Evolutionary conservation across 495 filamentous ascomycete genomes (phyloP).

Genomic region (Talaromyces trachyspermus): DNA sequence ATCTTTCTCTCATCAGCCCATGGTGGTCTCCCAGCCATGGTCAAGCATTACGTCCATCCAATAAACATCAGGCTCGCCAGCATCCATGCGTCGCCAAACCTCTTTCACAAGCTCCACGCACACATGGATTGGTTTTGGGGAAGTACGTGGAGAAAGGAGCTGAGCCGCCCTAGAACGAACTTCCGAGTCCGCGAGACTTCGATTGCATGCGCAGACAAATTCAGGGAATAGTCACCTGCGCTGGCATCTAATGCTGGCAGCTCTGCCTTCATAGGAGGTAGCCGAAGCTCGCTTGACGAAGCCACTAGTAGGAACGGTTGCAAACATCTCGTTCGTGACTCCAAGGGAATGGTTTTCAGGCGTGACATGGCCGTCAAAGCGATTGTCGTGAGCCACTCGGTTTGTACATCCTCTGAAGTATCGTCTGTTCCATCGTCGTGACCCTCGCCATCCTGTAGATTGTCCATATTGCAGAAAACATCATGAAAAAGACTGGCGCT

Average conservation of each 20-base stretch:
- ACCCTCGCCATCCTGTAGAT: neutral
- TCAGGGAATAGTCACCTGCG: constrained; percentile 15
- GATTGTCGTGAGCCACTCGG: constrained; percentile 46
- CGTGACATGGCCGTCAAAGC: constrained; percentile 44
- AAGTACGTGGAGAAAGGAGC: constrained; percentile 38
- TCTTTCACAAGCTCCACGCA: constrained; percentile 42
- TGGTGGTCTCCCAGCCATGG: constrained; percentile 50
- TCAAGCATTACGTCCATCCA: constrained; percentile 56
- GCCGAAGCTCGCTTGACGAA: constrained; percentile 41
- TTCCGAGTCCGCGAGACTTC: constrained; percentile 38
- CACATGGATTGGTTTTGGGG: constrained; percentile 47
- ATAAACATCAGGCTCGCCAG: constrained; percentile 28
- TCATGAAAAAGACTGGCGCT: constrained; percentile 27
- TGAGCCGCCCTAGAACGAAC: constrained; percentile 41
- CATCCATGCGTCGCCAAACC: constrained; percentile 45
- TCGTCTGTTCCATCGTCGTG: neutral
- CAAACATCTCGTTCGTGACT: constrained; percentile 48
- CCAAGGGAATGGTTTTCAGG: constrained; percentile 42
- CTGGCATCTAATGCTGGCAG: constrained; percentile 13
- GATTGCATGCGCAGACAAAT: constrained; percentile 38
- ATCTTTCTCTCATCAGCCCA: constrained; percentile 37
- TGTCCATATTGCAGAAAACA: constrained; percentile 14
- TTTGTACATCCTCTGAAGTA: constrained; percentile 13
- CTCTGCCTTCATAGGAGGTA: constrained; percentile 19
- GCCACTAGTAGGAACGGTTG: constrained; percentile 49